A percentile compares a stretch with the other conserved stretches of the same genome.
These are phyloP conservation scores for Camelina sativa DNA, from an alignment of 345 rosid genomes.

Conservation along the genomic window DNA sequence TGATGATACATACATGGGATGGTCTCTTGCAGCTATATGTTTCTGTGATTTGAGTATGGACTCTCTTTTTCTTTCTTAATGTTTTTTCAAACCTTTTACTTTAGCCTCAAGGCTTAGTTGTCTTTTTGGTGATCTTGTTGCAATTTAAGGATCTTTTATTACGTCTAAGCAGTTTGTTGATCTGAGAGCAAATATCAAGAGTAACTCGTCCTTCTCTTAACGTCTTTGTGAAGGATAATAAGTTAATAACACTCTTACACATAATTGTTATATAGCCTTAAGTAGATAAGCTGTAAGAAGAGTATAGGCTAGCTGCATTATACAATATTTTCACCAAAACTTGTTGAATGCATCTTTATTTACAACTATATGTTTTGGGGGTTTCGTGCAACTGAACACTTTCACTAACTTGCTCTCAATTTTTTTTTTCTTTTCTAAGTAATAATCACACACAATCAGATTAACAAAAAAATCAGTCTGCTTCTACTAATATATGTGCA, in stretches of 20 bases:
- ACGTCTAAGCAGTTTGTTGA: background rate
- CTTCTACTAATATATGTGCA: background rate
- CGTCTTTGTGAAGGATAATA: background rate
- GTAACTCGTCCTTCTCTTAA: background rate
- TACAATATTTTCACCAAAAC: background rate
- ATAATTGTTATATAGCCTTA: background rate
- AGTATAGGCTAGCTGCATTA: background rate
- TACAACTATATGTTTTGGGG: background rate
- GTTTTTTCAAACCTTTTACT: background rate
- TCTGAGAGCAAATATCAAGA: background rate
- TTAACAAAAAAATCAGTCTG: background rate
- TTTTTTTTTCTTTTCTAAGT: background rate
- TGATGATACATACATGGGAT: background rate
- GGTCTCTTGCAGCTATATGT: slow-evolving; percentile 2
- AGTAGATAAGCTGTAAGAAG: background rate
- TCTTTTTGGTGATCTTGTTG: slow-evolving; percentile 2
- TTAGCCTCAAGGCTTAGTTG: background rate
- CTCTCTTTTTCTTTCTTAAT: background rate
- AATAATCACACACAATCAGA: background rate
- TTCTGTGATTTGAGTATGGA: background rate
- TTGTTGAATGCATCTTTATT: background rate
- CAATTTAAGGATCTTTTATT: background rate
- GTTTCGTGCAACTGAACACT: background rate
- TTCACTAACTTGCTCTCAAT: background rate
- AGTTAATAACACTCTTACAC: background rate